Conservation (phyloP, 306 rosid genomes). For the Trichosanthes truncata region DNA sequence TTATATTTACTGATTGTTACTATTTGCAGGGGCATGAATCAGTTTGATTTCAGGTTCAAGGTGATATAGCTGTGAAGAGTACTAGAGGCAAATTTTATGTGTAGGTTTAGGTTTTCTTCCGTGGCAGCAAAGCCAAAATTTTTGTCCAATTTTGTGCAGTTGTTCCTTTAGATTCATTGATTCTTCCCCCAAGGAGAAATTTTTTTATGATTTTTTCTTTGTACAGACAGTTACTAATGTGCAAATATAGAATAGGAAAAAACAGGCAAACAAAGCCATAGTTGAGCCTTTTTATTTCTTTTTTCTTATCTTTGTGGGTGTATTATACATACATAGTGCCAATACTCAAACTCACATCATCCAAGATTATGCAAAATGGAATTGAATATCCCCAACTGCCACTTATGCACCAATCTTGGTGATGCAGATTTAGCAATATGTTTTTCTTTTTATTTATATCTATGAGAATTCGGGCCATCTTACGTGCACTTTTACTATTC, state of each 20-base stretch:
- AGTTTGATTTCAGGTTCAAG: background rate
- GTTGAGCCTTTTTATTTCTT: background rate
- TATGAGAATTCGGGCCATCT: too few species aligned
- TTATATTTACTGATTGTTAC: background rate
- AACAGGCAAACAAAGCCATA: background rate
- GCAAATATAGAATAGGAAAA: background rate
- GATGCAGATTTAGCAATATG: background rate
- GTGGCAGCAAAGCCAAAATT: background rate
- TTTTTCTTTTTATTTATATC: too few species aligned
- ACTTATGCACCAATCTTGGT: too few species aligned
- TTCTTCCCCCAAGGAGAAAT: background rate
- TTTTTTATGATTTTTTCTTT: background rate
- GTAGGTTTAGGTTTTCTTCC: background rate
- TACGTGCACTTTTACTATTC: background rate
- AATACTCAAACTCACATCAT: background rate
- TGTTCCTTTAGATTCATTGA: background rate
- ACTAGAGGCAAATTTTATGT: background rate
- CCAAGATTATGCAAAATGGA: background rate
- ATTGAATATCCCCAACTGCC: background rate
- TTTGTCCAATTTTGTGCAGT: background rate
- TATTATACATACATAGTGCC: background rate
- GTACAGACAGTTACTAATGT: background rate
- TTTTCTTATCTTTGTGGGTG: background rate
- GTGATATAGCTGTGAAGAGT: background rate
- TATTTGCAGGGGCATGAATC: background rate